Conservation (phyloP, 495 filamentous ascomycete genomes). For the Lindgomyces ingoldianus region DNA sequence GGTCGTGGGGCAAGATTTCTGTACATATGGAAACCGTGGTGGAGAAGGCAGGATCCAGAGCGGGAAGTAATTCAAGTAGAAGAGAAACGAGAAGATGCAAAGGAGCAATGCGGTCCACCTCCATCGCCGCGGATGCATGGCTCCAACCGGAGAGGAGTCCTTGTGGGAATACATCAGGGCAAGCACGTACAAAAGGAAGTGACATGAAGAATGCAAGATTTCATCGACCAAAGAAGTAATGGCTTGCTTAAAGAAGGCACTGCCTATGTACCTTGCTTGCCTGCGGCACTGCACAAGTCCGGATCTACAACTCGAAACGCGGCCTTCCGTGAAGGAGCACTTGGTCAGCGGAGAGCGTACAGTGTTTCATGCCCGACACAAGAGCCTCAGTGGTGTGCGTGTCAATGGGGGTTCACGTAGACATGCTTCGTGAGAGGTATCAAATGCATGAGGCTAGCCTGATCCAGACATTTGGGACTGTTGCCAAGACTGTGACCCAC, state of each 20-base stretch:
- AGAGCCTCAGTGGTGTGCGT: background rate
- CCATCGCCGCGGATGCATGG: background rate
- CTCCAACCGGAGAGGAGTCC: background rate
- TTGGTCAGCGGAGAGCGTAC: background rate
- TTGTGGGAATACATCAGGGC: background rate
- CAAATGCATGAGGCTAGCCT: background rate
- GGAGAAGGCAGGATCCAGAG: background rate
- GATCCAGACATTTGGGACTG: background rate
- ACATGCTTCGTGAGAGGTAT: background rate
- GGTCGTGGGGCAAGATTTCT: conserved; percentile 7
- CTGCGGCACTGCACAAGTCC: background rate
- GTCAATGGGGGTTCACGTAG: background rate
- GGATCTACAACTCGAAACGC: background rate
- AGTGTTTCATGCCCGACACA: background rate
- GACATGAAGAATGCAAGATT: conserved; percentile 1
- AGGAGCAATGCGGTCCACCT: conserved; percentile 9
- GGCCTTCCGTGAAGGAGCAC: background rate
- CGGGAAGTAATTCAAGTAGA: background rate
- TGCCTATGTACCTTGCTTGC: background rate
- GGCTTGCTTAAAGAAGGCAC: background rate
- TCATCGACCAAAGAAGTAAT: background rate
- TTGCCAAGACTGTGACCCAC: background rate
- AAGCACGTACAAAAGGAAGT: too few relatives aligned
- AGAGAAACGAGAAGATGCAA: conserved; percentile 8
- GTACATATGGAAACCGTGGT: conserved; percentile 1